These are phyloP conservation scores for Penicillium subrubescens DNA, from an alignment of 495 filamentous ascomycete species.

Conservation along the genomic window DNA sequence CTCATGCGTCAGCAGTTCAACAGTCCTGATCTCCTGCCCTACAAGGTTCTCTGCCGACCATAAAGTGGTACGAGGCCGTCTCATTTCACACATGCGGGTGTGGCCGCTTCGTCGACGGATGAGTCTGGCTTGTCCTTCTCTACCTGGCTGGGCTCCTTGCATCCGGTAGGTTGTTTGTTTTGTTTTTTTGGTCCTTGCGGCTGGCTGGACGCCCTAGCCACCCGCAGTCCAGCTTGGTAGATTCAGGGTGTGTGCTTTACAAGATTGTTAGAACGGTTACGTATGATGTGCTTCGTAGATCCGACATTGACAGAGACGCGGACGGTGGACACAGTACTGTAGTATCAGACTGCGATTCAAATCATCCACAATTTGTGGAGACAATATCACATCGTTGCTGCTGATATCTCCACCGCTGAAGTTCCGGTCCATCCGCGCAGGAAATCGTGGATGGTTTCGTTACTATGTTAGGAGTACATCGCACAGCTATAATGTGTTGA, in stretches of 20 bases:
- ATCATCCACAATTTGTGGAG: neutral
- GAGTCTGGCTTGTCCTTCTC: constrained; percentile 13
- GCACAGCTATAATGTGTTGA: neutral
- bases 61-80: neutral
- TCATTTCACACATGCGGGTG: neutral
- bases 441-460: neutral
- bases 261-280: neutral
- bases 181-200: constrained; percentile 20
- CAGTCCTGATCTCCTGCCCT: neutral
- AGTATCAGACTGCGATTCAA: neutral
- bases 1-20: constrained; percentile 20
- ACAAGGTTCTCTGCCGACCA: neutral
- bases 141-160: constrained; percentile 30
- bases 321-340: no score
- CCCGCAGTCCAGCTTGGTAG: neutral
- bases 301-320: neutral
- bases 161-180: constrained; percentile 10
- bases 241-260: neutral
- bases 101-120: neutral
- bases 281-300: neutral
- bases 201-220: constrained; percentile 1
- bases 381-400: neutral
- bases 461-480: neutral
- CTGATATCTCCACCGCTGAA: neutral
- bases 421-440: neutral